These are phyloP conservation scores for Hypericum androsaemum DNA, from an alignment of 345 rosid genomes.

Conservation along the genomic window DNA sequence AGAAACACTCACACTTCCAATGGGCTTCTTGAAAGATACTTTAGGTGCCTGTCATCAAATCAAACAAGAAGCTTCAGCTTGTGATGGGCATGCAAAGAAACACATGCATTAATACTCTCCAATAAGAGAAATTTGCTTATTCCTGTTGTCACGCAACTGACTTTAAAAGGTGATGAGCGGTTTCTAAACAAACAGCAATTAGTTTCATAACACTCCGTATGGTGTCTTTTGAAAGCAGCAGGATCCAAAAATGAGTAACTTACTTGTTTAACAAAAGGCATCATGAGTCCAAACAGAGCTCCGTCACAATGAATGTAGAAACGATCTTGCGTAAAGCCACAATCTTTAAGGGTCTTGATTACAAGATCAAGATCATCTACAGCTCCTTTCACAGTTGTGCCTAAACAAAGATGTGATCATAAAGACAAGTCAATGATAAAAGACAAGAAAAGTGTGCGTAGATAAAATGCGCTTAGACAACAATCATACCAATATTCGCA, in stretches of 20 bases:
- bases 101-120: no score
- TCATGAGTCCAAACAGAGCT: conserved; percentile 96
- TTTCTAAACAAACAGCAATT: no score
- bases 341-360: conserved; percentile 73
- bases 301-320: conserved; percentile 98
- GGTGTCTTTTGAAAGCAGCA: not conserved
- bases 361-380: conserved; percentile 96
- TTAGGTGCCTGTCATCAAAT: conserved; percentile 63
- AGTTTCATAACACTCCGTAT: no score
- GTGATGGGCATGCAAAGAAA: no score
- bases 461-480: no score
- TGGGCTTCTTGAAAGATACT: conserved; percentile 81
- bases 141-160: no score
- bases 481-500: conserved; percentile 64
- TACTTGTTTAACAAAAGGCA: conserved; percentile 91
- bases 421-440: not conserved
- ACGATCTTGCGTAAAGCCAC: conserved; percentile 62
- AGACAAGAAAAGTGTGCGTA: not conserved
- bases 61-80: conserved; percentile 5
- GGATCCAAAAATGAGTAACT: conserved; percentile 16
- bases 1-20: conserved; percentile 90
- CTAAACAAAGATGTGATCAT: conserved; percentile 22
- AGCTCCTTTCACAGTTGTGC: conserved; percentile 96
- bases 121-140: no score
- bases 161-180: no score